phyloP scores from a whole-genome alignment of 2,329 filamentous ascomycete species.

The Talaromyces sp. region DNA sequence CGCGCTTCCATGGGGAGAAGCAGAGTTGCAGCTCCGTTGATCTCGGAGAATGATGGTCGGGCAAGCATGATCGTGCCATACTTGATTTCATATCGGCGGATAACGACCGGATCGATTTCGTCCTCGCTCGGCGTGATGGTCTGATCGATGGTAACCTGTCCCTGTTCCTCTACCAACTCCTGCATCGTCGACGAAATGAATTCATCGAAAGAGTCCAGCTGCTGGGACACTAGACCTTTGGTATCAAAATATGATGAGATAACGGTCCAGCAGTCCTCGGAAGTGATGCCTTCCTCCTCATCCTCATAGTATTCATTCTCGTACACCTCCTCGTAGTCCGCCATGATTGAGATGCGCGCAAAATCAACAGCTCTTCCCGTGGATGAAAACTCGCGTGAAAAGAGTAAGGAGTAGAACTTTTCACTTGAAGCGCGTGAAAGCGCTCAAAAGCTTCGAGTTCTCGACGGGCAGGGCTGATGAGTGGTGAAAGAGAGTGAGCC shows the following conservation, averaged over 20 bases:
- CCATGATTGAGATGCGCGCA: conserved; percentile 42
- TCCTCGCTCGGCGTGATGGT: conserved; percentile 74
- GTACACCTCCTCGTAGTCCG: conserved; percentile 61
- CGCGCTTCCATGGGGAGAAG: conserved; percentile 93
- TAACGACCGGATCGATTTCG: conserved; percentile 70
- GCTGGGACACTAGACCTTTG: conserved; percentile 94
- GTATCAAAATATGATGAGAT: conserved; percentile 95
- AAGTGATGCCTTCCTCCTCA: conserved; percentile 73
- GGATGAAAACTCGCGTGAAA: conserved; percentile 2
- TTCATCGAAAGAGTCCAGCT: conserved; percentile 97
- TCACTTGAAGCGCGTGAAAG: conserved; percentile 15
- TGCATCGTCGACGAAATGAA: conserved; percentile 94
- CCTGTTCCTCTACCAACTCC: conserved; percentile 89
- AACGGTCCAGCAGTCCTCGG: conserved; percentile 97
- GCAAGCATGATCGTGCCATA: conserved; percentile 89
- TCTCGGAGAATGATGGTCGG: conserved; percentile 86
- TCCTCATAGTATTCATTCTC: conserved; percentile 67
- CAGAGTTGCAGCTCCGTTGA: conserved; percentile 80
- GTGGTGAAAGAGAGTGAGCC: conserved; percentile 25
- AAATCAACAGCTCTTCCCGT: neutral
- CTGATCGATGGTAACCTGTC: conserved; percentile 87
- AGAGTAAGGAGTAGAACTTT: conserved; percentile 4
- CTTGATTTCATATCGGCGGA: conserved; percentile 91
- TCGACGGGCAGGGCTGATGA: conserved; percentile 23
- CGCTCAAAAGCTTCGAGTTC: conserved; percentile 9